A percentile compares a stretch with the other conserved stretches of the same genome.
These are phyloP conservation scores for Raffaelea albimanens DNA, from an alignment of 2,329 filamentous ascomycete genomes.

Conservation along the genomic window DNA sequence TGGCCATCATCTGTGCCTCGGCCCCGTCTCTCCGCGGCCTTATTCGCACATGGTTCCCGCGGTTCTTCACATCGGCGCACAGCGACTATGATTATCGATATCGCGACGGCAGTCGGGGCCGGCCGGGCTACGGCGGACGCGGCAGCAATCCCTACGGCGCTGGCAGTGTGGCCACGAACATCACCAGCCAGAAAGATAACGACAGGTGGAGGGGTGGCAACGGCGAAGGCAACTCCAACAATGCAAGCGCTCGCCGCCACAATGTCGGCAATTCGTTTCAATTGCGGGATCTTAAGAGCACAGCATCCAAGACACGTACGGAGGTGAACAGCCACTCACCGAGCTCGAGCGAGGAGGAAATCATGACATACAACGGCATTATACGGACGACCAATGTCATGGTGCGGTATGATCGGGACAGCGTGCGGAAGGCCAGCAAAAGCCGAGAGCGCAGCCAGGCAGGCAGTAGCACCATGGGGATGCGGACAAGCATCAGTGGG, in stretches of 20 bases:
- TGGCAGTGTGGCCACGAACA: conserved; percentile 8
- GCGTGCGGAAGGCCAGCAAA: conserved; percentile 6
- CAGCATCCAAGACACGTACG: conserved; percentile 17
- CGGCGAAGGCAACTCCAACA: neutral
- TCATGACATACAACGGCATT: conserved; percentile 29
- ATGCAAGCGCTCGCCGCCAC: neutral
- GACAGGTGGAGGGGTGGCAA: neutral
- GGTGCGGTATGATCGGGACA: conserved; percentile 13
- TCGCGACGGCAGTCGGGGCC: neutral
- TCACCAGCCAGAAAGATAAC: conserved; percentile 2
- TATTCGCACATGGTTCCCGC: conserved; percentile 13
- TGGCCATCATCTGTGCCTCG: conserved; percentile 31
- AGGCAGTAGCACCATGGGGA: conserved; percentile 6
- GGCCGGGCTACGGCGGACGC: conserved; percentile 2
- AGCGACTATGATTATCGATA: conserved; percentile 8
- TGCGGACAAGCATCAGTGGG: conserved; percentile 9
- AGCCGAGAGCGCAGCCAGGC: conserved; percentile 6
- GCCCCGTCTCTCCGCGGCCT: conserved; percentile 25
- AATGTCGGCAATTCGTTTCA: conserved; percentile 6
- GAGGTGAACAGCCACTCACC: conserved; percentile 23
- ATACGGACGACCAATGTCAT: conserved; percentile 24
- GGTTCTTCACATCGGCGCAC: conserved; percentile 12
- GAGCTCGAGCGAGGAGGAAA: conserved; percentile 26
- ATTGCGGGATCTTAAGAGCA: conserved; percentile 18
- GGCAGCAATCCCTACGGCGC: conserved; percentile 5